A percentile compares a stretch with the other conserved stretches of the same genome.
Conservation (phyloP, 805 yeast genomes). For the Saccharomycopsis sp. region DNA sequence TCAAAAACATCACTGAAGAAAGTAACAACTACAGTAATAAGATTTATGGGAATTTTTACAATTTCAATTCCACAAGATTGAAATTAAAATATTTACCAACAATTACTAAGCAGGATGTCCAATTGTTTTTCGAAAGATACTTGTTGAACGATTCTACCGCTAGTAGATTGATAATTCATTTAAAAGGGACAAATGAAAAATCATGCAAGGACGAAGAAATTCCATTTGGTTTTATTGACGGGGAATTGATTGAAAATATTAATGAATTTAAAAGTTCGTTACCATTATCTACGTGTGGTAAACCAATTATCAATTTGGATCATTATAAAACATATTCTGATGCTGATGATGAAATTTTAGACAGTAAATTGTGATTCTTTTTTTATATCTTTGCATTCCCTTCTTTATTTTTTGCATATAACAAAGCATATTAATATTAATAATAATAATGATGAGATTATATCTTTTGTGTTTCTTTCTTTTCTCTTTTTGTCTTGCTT, state of each 20-base stretch:
- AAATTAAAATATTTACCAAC: constrained; percentile 41
- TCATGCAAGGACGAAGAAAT: neutral
- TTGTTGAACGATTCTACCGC: constrained; percentile 12
- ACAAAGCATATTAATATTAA: no score
- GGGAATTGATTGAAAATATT: constrained; percentile 36
- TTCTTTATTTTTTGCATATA: no score
- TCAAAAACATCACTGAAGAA: constrained; percentile 78
- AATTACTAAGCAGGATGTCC: constrained; percentile 50
- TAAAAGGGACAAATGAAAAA: constrained; percentile 27
- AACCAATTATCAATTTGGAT: constrained; percentile 36
- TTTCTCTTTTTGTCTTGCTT: no score
- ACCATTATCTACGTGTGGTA: constrained; percentile 54
- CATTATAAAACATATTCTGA: constrained; percentile 11
- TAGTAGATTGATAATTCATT: constrained; percentile 40
- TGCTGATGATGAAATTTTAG: constrained; percentile 8
- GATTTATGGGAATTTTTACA: constrained; percentile 71
- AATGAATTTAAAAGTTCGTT: constrained; percentile 51
- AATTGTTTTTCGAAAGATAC: constrained; percentile 41
- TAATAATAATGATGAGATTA: no score
- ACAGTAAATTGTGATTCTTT: neutral
- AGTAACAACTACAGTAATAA: constrained; percentile 54
- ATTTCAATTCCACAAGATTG: constrained; percentile 52
- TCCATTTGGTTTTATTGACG: constrained; percentile 26
- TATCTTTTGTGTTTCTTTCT: no score
- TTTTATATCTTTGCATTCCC: no score